These are phyloP conservation scores for Colletotrichum neosansevieriae DNA, from an alignment of 2,329 filamentous ascomycete species.

Conservation along the genomic window DNA sequence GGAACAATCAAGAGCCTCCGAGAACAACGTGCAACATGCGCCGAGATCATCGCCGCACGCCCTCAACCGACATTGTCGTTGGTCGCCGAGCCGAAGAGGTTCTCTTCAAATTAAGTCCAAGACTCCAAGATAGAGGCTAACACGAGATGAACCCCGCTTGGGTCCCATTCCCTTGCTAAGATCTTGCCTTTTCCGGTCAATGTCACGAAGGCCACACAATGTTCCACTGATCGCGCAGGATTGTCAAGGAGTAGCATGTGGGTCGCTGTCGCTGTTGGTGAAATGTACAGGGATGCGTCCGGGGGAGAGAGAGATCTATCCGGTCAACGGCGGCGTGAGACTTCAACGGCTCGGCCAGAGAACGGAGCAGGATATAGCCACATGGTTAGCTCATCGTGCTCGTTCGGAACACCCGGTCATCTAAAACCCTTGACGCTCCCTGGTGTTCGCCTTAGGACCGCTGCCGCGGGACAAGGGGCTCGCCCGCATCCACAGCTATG, in stretches of 20 bases:
- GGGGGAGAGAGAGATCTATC: slow-evolving; percentile 11
- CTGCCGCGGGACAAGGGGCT: not conserved
- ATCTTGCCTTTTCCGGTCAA: not conserved
- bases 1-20: not conserved
- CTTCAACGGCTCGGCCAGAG: not conserved
- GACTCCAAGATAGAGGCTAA: not conserved
- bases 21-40: not conserved
- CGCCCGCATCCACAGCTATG: not conserved
- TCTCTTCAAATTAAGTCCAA: not conserved
- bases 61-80: not conserved
- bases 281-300: not conserved
- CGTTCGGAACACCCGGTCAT: not conserved
- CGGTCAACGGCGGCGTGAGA: not conserved
- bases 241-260: not conserved
- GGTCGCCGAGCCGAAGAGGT: not conserved
- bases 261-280: not conserved
- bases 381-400: not conserved
- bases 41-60: not conserved
- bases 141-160: not conserved
- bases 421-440: not conserved
- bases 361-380: not conserved
- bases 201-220: not conserved
- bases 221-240: slow-evolving; percentile 1
- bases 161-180: not conserved
- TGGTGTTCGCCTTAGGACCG: not conserved